Evolutionary conservation across 1,284 basidiomycete genomes (phyloP), one percentile per base, ranked within the genome.

Genomic region (Sporisorium exsertum): DNA sequence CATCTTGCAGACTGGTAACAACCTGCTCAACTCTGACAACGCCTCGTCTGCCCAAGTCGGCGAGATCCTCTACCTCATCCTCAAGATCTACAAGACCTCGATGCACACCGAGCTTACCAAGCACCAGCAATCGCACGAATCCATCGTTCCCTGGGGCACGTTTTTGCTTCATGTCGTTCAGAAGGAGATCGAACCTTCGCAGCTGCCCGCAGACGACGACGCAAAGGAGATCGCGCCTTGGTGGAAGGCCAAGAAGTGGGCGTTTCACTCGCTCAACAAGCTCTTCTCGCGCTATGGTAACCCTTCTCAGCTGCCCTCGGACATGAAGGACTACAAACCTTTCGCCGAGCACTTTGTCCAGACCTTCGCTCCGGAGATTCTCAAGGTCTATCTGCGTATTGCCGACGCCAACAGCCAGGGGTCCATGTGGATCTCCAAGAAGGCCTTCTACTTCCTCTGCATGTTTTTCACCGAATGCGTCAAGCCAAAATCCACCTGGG

Each of bases 211-310:
- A 20, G 80, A 80, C 59, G 79, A 81, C 24, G 81, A 82, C 18
- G 50, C 49, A 6, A 63, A 50, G 18, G 72, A 81, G 61, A 42
- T 58, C 20, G 56, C 70, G 42, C 64, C 73, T 3, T 85, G 84
- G 84, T 84, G 81, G 81, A 83, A 81, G 74, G 83, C 84, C 32
- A 85, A 85, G 71, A 85, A 85, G 72, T 85, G 84, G 84, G 80
- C 84, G 15, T 83, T 78, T 78, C 80, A 78, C 74, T 77, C 80
- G 40, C 79, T 85, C 63, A 84, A 84, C 80, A 80, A 80, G 65
- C 82, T 85, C 53, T 84, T 84, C 56, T 72, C 66, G 15, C 73
- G 81, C 22, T 85, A 81, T 58, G 84, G 84, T 20, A 85, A 81
- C 60, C 84, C 84, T 0, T 79, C 80, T 29, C 84, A 85, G 63